phyloP scores from a whole-genome alignment of 148 eudicot genomes.

The Dianthus caryophyllus region DNA sequence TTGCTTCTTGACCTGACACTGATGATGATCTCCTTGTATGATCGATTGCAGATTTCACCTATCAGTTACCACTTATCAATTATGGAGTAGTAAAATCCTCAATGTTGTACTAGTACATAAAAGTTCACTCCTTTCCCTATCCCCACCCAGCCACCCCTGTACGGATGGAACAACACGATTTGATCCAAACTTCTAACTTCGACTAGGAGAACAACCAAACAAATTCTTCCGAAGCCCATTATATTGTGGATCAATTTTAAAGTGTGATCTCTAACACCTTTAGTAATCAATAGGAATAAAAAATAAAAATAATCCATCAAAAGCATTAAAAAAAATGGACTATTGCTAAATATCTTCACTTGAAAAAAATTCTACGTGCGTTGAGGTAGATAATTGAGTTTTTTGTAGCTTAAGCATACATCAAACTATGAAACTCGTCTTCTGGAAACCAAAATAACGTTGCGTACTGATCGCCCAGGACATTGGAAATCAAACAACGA shows the following conservation, averaged over 20 bases:
- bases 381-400: background rate
- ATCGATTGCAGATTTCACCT: conserved; percentile 74
- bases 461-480: background rate
- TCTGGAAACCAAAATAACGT: too few species aligned
- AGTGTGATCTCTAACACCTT: background rate
- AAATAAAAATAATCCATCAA: too few species aligned
- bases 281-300: too few species aligned
- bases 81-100: background rate
- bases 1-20: conserved; percentile 72
- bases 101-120: background rate
- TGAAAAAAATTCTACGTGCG: too few species aligned
- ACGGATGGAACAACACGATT: background rate
- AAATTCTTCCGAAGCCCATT: background rate
- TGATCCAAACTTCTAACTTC: background rate
- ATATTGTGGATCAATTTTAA: background rate
- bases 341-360: background rate
- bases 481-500: background rate
- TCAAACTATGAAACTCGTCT: background rate
- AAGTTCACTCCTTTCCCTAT: background rate
- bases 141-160: background rate
- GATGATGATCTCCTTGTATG: conserved; percentile 56
- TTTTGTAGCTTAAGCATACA: background rate
- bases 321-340: too few species aligned
- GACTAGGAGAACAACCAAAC: background rate
- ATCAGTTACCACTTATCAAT: conserved; percentile 14